Evolutionary conservation across 2,329 filamentous ascomycete species (phyloP).

Genomic region (Ophiostoma tasmaniense): DNA sequence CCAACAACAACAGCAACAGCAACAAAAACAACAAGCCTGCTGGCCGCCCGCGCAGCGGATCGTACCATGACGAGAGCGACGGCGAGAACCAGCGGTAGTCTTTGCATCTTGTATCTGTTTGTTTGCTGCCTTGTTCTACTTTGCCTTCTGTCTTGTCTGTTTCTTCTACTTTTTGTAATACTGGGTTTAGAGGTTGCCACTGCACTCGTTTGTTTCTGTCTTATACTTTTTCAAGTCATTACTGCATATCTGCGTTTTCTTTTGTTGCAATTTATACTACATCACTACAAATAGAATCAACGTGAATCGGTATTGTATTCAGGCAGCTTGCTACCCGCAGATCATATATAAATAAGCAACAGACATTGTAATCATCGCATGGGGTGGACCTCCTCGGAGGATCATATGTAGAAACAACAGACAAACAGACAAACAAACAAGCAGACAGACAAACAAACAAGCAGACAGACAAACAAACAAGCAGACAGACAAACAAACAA

Average conservation of each 20-base stretch:
- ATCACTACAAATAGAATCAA: not conserved
- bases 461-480: not conserved
- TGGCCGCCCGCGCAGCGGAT: not conserved
- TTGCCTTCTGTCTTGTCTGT: not conserved
- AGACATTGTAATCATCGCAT: not conserved
- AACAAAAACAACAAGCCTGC: not conserved
- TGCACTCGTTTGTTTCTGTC: not conserved
- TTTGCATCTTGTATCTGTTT: not conserved
- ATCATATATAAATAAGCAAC: not conserved
- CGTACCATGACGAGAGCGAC: slow-evolving; percentile 16
- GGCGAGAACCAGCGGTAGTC: slow-evolving; percentile 10
- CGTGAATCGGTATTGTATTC: not conserved
- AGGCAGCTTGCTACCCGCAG: not conserved
- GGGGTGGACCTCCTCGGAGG: not conserved
- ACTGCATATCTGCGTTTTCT: not conserved
- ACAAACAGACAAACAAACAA: no score
- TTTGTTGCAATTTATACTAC: not conserved
- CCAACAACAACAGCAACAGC: not conserved
- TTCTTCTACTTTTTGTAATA: not conserved
- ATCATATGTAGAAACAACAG: not conserved
- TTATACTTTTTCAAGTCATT: not conserved
- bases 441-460: not conserved
- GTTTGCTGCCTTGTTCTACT: not conserved
- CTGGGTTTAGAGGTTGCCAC: not conserved
- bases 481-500: not conserved